Base-by-base conservation (phyloP, 768 basidiomycete species). In the Naematelia encephala region DNA sequence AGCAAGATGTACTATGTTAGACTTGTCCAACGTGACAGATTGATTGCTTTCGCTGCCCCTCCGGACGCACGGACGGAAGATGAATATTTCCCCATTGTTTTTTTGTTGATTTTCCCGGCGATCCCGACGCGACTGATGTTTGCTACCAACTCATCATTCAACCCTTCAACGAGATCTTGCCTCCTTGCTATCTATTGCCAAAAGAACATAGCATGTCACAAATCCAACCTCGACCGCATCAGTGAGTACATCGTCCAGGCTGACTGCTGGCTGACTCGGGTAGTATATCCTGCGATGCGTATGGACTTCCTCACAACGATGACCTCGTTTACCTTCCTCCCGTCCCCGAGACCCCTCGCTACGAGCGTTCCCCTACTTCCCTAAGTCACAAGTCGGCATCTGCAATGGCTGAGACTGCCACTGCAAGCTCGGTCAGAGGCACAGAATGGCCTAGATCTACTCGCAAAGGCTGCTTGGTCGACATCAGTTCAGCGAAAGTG, bases 311-410 rank as follows among this genome's bases (percentile, higher is more conserved):
- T 1, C 50, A 54, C 13, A 64, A 64, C 43, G 49, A 59, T 27
- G 51, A 62, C 12, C 54, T 70, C 4, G 45, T 51, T 19, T 51
- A 50, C 19, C 65, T 70, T 23, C 68, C 65, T 11, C 63, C 65
- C 39, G 56, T 70, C 11, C 65, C 65, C 10, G 58, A 67, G 21
- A 70, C 65, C 4, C 65, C 65, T 22, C 51, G 51, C n/a, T 42
- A 53, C 23, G 54, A 50, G 14, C 46, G 25, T 50, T 27, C 10
- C 42, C 28, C 26, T 23, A 54, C 25, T 16, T 28, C 43, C n/a
- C n/a, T n/a, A n/a, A n/a, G n/a, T n/a, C n/a, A n/a, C n/a, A n/a
- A n/a, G n/a, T n/a, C n/a, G n/a, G n/a, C n/a, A n/a, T n/a, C n/a
- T n/a, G n/a, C n/a, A n/a, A n/a, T n/a, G n/a, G n/a, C n/a, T n/a